phyloP scores from a whole-genome alignment of 2,329 filamentous ascomycete genomes.

The Grosmannia clavigera region DNA sequence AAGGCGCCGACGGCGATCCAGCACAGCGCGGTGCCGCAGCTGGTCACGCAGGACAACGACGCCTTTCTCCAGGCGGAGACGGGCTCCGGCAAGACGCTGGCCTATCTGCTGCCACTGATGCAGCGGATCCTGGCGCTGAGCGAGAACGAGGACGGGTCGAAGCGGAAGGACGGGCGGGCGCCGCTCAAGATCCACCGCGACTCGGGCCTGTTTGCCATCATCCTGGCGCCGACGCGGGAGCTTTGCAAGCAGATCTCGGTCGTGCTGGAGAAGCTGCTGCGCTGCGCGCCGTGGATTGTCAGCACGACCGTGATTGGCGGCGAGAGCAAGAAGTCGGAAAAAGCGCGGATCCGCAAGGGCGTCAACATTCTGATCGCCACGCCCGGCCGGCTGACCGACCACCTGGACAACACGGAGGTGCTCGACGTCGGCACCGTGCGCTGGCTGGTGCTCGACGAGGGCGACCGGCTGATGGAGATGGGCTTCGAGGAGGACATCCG shows the following conservation, averaged over 20 bases:
- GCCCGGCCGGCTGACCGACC: slow-evolving; percentile 80
- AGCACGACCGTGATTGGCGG: slow-evolving; percentile 69
- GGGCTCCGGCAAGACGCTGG: slow-evolving; percentile 91
- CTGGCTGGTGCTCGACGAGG: slow-evolving; percentile 92
- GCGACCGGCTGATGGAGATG: slow-evolving; percentile 95
- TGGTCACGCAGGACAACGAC: slow-evolving; percentile 71
- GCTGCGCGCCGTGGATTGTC: slow-evolving; percentile 90
- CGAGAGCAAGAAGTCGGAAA: slow-evolving; percentile 67
- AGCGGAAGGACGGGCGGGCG: slow-evolving; percentile 12
- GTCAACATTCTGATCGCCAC: slow-evolving; percentile 94
- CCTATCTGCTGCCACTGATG: slow-evolving; percentile 88
- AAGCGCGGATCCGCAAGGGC: slow-evolving; percentile 84
- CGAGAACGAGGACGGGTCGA: slow-evolving; percentile 34
- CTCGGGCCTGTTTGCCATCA: slow-evolving; percentile 83
- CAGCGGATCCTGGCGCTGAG: slow-evolving; percentile 75
- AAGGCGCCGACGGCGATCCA: slow-evolving; percentile 92
- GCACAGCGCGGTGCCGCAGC: slow-evolving; percentile 70
- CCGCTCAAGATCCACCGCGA: slow-evolving; percentile 57
- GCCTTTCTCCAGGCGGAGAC: slow-evolving; percentile 96
- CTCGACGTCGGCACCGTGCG: slow-evolving; percentile 79
- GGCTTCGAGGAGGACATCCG: slow-evolving; percentile 93
- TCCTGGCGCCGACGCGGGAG: slow-evolving; percentile 90
- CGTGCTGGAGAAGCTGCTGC: slow-evolving; percentile 72
- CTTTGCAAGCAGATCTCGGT: slow-evolving; percentile 85
- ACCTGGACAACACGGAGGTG: slow-evolving; percentile 82